phyloP scores from a whole-genome alignment of 768 basidiomycete genomes.

The Dentipellis sp. region DNA sequence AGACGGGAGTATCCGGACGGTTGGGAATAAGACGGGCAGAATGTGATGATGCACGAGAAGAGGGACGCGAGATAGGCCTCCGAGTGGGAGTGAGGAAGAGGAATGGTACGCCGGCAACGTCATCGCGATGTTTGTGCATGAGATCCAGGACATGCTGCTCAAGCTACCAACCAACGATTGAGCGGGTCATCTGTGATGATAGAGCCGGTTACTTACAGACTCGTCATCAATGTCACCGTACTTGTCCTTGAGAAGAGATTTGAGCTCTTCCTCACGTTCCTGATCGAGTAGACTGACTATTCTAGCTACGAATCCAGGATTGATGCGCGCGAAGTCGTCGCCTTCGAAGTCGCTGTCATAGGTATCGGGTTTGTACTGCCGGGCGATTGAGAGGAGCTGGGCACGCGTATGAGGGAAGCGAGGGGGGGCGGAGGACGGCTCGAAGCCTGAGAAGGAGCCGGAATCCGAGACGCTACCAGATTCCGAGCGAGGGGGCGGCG shows the following conservation, averaged over 20 bases:
- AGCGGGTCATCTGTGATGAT: slow-evolving; percentile 2
- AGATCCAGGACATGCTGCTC: slow-evolving; percentile 88
- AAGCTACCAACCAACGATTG: slow-evolving; percentile 34
- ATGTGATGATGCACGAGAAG: slow-evolving; percentile 68
- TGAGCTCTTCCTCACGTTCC: slow-evolving; percentile 85
- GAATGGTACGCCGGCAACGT: slow-evolving; percentile 74
- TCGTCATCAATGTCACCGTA: slow-evolving; percentile 57
- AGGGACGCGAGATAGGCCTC: slow-evolving; percentile 71
- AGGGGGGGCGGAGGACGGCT: slow-evolving; percentile 12
- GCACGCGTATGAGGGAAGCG: slow-evolving; percentile 80
- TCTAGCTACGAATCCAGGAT: slow-evolving; percentile 52
- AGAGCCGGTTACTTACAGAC: slow-evolving; percentile 36
- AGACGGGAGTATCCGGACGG: slow-evolving; percentile 69
- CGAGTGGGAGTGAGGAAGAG: slow-evolving; percentile 73
- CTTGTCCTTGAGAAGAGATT: slow-evolving; percentile 57
- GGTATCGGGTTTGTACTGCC: slow-evolving; percentile 57
- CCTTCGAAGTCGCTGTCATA: slow-evolving; percentile 49
- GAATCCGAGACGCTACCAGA: slow-evolving; percentile 13
- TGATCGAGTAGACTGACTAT: slow-evolving; percentile 66
- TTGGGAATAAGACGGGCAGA: slow-evolving; percentile 50
- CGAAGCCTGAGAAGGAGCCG: slow-evolving; percentile 3
- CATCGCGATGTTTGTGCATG: slow-evolving; percentile 93
- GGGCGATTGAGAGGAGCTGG: slow-evolving; percentile 64
- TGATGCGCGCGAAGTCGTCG: slow-evolving; percentile 46
- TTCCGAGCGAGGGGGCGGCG: slow-evolving; percentile 7